Evolutionary conservation across 2,329 filamentous ascomycete genomes (phyloP).

Genomic region (Taxawa tesnikishii): DNA sequence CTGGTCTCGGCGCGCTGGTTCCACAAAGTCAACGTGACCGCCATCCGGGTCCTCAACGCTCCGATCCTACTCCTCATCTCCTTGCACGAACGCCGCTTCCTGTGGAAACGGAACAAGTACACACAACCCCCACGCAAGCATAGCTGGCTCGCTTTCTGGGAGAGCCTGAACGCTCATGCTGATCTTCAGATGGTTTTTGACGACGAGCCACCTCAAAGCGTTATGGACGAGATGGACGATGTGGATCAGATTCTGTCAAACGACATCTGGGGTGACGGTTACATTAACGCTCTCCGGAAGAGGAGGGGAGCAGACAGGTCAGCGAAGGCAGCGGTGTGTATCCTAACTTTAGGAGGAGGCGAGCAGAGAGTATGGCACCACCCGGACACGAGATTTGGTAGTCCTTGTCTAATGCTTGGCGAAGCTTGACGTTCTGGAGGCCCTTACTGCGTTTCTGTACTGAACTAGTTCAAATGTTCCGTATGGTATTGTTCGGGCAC

Average conservation of each 20-base stretch:
- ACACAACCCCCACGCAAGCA: conserved; percentile 25
- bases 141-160: conserved; percentile 45
- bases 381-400: no score
- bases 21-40: conserved; percentile 75
- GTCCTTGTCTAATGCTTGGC: no score
- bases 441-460: no score
- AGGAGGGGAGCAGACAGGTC: conserved; percentile 4
- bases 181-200: conserved; percentile 65
- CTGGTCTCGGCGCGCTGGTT: conserved; percentile 74
- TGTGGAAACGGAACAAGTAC: conserved; percentile 42
- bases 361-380: no score
- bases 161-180: conserved; percentile 56
- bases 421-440: no score
- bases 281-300: conserved; percentile 5
- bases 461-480: no score
- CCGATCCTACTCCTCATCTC: conserved; percentile 63
- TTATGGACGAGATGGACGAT: conserved; percentile 35
- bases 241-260: conserved; percentile 34
- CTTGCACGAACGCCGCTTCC: conserved; percentile 54
- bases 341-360: conserved; percentile 4
- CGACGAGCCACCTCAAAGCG: conserved; percentile 49
- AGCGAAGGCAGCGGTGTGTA: conserved; percentile 5
- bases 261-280: conserved; percentile 27
- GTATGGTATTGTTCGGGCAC: no score
- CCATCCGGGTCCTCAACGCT: conserved; percentile 61